Percentiles rank a stretch among this genome's conserved stretches.
Conservation (phyloP, 768 basidiomycete genomes). For the Gelatoporia subvermispora region DNA sequence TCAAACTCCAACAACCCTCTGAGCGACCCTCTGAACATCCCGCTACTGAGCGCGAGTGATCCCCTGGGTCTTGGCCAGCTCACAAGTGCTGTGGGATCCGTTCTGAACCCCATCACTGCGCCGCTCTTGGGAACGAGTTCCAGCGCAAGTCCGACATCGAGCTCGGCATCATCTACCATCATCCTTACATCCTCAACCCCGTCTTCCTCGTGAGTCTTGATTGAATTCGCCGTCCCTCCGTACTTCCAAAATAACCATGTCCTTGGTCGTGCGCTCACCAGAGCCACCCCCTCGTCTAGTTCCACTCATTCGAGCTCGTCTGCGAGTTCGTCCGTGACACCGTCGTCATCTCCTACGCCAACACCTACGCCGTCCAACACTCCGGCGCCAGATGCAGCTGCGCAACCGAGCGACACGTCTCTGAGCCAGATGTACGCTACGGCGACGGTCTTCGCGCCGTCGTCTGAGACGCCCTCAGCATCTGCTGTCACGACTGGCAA, state of each 20-base stretch:
- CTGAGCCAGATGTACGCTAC: conserved; percentile 8
- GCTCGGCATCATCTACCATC: neutral
- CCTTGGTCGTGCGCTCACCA: neutral
- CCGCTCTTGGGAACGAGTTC: neutral
- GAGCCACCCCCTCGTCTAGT: neutral
- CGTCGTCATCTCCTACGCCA: conserved; percentile 3
- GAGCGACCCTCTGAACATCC: too few species aligned
- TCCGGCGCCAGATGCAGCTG: neutral
- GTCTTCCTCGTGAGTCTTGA: neutral
- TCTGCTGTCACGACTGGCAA: conserved; percentile 23
- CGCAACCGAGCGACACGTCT: conserved; percentile 13
- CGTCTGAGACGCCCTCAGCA: conserved; percentile 24
- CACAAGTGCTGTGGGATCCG: neutral
- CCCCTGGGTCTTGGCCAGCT: conserved; percentile 2
- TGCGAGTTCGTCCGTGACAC: neutral
- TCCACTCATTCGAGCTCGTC: neutral
- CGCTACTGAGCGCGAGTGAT: neutral
- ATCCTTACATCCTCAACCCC: neutral
- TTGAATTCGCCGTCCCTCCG: neutral
- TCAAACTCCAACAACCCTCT: too few species aligned
- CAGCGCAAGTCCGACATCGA: neutral
- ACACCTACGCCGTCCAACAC: conserved; percentile 11
- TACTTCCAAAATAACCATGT: neutral
- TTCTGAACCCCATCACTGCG: too few species aligned
- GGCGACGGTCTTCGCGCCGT: conserved; percentile 16